Evolutionary conservation across 2,329 filamentous ascomycete genomes (phyloP).

Genomic region (Aspergillus latus): DNA sequence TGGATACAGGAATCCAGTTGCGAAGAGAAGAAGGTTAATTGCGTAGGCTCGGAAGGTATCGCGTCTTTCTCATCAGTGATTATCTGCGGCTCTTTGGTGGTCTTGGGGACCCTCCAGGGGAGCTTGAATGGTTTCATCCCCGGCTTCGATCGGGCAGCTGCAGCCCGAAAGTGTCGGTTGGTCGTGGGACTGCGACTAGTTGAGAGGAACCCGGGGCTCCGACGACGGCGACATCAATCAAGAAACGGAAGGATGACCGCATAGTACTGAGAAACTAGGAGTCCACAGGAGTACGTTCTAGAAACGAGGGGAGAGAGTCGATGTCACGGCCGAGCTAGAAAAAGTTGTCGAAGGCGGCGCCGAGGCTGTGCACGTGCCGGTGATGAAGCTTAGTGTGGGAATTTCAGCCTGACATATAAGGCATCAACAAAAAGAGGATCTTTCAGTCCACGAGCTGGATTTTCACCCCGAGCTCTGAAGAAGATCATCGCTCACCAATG

Average conservation of each 20-base stretch:
- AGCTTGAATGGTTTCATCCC: constrained; percentile 7
- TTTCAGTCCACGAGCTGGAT: background rate
- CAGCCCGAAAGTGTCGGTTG: background rate
- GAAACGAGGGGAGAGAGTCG: background rate
- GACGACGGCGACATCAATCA: constrained; percentile 8
- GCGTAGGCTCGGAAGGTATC: constrained; percentile 55
- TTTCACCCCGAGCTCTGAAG: background rate
- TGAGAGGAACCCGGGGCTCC: constrained; percentile 9
- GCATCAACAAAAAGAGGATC: too few species aligned
- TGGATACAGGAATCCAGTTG: constrained; percentile 86
- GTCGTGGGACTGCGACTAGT: constrained; percentile 10
- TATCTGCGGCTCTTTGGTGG: background rate
- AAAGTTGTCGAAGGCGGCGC: background rate
- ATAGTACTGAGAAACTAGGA: constrained; percentile 6
- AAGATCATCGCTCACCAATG: background rate
- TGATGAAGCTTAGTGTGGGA: background rate
- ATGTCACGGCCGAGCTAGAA: background rate
- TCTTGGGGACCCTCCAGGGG: constrained; percentile 36
- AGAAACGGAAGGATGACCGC: constrained; percentile 3
- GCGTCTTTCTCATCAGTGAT: background rate
- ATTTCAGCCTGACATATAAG: background rate
- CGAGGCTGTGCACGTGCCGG: background rate
- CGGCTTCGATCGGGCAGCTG: constrained; percentile 1
- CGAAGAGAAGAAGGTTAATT: constrained; percentile 88
- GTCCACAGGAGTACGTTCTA: background rate